These are phyloP conservation scores for Syncephalis plumigaleata DNA, from an alignment of 371 early-diverging fungal genomes.

Conservation along the genomic window DNA sequence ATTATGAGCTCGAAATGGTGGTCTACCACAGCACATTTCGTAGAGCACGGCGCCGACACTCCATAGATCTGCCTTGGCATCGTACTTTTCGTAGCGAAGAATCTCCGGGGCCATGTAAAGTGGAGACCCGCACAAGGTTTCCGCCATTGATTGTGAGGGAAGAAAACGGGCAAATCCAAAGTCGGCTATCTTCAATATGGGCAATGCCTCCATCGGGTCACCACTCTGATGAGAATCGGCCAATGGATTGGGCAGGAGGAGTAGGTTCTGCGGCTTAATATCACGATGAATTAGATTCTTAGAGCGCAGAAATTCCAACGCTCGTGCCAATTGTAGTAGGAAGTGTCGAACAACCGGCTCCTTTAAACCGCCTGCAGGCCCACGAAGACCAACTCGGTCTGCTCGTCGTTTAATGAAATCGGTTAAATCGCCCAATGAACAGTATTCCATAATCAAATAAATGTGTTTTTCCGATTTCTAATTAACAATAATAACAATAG, in stretches of 20 bases:
- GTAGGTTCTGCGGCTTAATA: conserved; percentile 88
- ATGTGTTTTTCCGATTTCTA: conserved; percentile 80
- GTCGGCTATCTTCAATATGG: conserved; percentile 81
- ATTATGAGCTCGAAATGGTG: conserved; percentile 85
- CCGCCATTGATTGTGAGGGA: conserved; percentile 65
- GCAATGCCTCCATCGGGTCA: conserved; percentile 21
- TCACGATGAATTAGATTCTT: conserved; percentile 88
- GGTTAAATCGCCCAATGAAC: conserved; percentile 80
- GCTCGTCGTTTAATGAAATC: conserved; percentile 60
- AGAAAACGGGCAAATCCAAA: conserved; percentile 92
- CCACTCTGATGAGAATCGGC: conserved; percentile 17
- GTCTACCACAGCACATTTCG: conserved; percentile 80
- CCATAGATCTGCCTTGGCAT: conserved; percentile 93
- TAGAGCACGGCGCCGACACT: conserved; percentile 89
- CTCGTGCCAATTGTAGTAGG: conserved; percentile 69
- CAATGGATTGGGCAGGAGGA: conserved; percentile 34
- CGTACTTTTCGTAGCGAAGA: conserved; percentile 77
- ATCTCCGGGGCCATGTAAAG: conserved; percentile 97
- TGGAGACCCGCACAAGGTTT: conserved; percentile 90
- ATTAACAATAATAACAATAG: not conserved
- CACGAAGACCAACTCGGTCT: conserved; percentile 19
- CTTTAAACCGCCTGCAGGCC: conserved; percentile 48
- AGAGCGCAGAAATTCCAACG: conserved; percentile 70
- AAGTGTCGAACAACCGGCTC: conserved; percentile 66
- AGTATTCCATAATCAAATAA: conserved; percentile 88